phyloP scores from a whole-genome alignment of 208 protist genomes.

The Herpetomonas muscarum region DNA sequence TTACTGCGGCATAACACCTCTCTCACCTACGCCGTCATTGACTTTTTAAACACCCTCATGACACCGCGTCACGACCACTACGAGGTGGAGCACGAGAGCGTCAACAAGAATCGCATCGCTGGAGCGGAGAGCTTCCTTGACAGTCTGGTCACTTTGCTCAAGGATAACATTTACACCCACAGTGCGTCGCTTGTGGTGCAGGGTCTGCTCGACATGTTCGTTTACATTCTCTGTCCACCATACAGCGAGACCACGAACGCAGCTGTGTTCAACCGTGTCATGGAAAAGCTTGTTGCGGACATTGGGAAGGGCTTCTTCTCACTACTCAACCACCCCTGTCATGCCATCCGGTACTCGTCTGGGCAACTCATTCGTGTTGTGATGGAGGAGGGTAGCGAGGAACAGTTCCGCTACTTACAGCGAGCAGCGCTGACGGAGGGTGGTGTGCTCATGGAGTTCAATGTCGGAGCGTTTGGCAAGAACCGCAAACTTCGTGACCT shows the following conservation, averaged over 20 bases:
- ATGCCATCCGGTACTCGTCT: slow-evolving; percentile 74
- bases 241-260: slow-evolving; percentile 86
- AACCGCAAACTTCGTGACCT: slow-evolving; percentile 73
- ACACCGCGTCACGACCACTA: slow-evolving; percentile 93
- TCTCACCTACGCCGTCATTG: slow-evolving; percentile 76
- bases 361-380: slow-evolving; percentile 88
- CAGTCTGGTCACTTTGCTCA: slow-evolving; percentile 62
- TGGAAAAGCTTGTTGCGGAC: slow-evolving; percentile 64
- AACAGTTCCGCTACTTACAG: slow-evolving; percentile 84
- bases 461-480: slow-evolving; percentile 69
- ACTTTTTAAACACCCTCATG: slow-evolving; percentile 90
- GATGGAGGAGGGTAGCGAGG: slow-evolving; percentile 87
- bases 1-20: slow-evolving; percentile 65
- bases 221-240: slow-evolving; percentile 87
- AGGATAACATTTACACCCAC: slow-evolving; percentile 62
- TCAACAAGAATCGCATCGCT: slow-evolving; percentile 90
- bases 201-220: slow-evolving; percentile 85
- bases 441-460: slow-evolving; percentile 86
- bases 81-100: slow-evolving; percentile 78
- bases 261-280: slow-evolving; percentile 49
- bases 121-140: slow-evolving; percentile 58
- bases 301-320: slow-evolving; percentile 71
- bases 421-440: slow-evolving; percentile 74
- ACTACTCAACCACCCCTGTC: slow-evolving; percentile 75
- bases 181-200: slow-evolving; percentile 79